Base-by-base conservation (phyloP, 495 filamentous ascomycete genomes). In the Penicillium cataractarum region DNA sequence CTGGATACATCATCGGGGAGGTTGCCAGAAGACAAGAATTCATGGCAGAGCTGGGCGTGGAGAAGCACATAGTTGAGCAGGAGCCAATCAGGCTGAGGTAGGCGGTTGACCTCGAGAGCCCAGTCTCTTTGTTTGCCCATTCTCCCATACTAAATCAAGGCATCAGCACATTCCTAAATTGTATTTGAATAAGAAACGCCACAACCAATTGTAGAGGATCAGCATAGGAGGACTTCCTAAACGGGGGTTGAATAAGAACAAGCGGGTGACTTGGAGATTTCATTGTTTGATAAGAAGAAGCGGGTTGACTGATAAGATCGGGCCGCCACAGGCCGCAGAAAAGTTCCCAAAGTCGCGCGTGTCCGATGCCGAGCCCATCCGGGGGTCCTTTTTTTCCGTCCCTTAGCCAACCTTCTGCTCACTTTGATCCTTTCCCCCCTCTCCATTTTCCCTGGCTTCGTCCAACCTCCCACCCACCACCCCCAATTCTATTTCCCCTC, bases 331-430 rank as follows among this genome's bases (percentile, higher is more conserved):
- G 15, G 12, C 35, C 35, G 35, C 35, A 39, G 15, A 79, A 77
- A 75, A 74, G 76, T n/a, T n/a, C n/a, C n/a, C n/a, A 39, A 15
- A 39, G 13, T 39, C 35, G 35, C 35, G 15, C 35, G 35, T 37
- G 48, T 17, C 48, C 24, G 27, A 52, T 52, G 76, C 76, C 76
- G 76, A 77, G 76, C 70, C 68, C 70, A 77, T 76, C 77, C 77
- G 76, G 62, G 75, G 62, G 65, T 50, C 64, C 67, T 69, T 74
- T 77, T 78, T 78, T 76, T 75, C 74, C 77, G 73, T 71, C 63
- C 70, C 70, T 19, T 29, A 19, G 26, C 4, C 27, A 40, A 24
- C 60, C 63, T 55, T 60, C 59, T 53, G 59, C 55, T 63, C 65
- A n/a, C n/a, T n/a, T n/a, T 58, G 67, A 48, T 64, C 55, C 42